A percentile compares a stretch with the other conserved stretches of the same genome.
phyloP scores from a whole-genome alignment of 2,329 filamentous ascomycete genomes.

The Nemania abortiva region DNA sequence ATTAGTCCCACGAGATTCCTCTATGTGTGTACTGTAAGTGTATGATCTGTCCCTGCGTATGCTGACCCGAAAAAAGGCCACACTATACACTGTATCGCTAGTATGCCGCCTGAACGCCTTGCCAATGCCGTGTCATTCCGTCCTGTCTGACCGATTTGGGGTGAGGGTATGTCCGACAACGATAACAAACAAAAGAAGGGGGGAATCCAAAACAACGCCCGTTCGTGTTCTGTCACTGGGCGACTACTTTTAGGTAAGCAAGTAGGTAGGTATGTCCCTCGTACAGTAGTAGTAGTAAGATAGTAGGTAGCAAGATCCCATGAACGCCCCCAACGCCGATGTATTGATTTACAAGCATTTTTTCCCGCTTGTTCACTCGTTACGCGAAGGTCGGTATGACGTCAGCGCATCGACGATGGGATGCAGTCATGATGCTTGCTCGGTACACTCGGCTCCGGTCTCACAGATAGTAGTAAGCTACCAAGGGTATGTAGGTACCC shows the following conservation, averaged over 20 bases:
- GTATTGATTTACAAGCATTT: slow-evolving; percentile 30
- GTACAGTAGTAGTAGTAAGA: not conserved
- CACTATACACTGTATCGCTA: slow-evolving; percentile 30
- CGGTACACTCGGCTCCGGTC: slow-evolving; percentile 7
- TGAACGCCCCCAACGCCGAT: slow-evolving; percentile 35
- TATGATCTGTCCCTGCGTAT: slow-evolving; percentile 35
- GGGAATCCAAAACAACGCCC: slow-evolving; percentile 22
- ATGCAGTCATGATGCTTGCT: slow-evolving; percentile 18
- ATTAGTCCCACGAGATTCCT: slow-evolving; percentile 24
- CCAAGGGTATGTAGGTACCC: too few species aligned
- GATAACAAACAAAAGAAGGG: slow-evolving; percentile 17
- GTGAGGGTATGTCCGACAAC: slow-evolving; percentile 38
- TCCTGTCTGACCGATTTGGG: slow-evolving; percentile 23
- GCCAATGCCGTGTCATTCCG: slow-evolving; percentile 21
- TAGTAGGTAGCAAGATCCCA: slow-evolving; percentile 5
- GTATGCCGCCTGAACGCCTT: slow-evolving; percentile 41
- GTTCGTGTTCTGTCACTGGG: slow-evolving; percentile 15
- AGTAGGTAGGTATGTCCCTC: slow-evolving; percentile 5
- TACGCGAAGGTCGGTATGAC: slow-evolving; percentile 23
- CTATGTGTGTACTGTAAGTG: slow-evolving; percentile 1
- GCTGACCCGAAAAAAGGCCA: slow-evolving; percentile 20
- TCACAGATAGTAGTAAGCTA: not conserved
- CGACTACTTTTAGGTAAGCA: not conserved
- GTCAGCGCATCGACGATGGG: slow-evolving; percentile 26
- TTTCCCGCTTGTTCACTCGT: slow-evolving; percentile 13